Base-by-base conservation (phyloP, 306 rosid species). In the Cucumis cinereus region DNA sequence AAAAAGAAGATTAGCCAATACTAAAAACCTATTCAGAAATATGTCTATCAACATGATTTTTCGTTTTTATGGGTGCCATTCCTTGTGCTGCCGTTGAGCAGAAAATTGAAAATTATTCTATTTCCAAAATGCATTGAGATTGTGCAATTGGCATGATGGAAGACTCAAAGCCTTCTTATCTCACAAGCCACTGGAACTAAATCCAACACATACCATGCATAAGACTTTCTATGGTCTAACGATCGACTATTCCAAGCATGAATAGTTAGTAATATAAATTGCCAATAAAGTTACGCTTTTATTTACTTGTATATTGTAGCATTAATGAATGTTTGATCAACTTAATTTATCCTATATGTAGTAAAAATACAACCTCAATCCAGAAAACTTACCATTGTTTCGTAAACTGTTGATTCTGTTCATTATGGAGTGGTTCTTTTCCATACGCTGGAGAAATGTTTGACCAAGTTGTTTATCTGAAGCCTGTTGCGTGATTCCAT, bases 381-480 rank as follows among this genome's bases (percentile, higher is more conserved):
- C 36, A 36, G 67, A 82, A 70, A 76, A 66, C 88, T 80, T 77
- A 92, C 99, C 97, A 49, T 52, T 79, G 58, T 83, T 84, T 78
- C 60, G 86, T 74, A 95, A 84, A 60, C 80, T 82, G 82, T 88
- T 81, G 75, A 95, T 47, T 82, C 80, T 86, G 83, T 87, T 81
- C 77, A 83, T 80, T 79, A 85, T 38, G 80, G 79, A 76, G 85
- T 84, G 87, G 77, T 84, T 84, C 84, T 82, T 90, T 63, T 90
- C 93, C 80, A 89, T 81, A 75, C 79, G 83, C 79, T 89, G 99
- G 83, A 95, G 95, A 87, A 95, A 89, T 41, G 93, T 88, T 78
- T 85, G 82, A 76, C 82, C 81, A 80, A n/a, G 84, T 63, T 89
- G 90, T 79, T 61, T 85, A 79, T 88, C 90, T 74, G 57, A 84